phyloP scores from a whole-genome alignment of 352 stramenopile species.

The Peronosclerospora sorghi region DNA sequence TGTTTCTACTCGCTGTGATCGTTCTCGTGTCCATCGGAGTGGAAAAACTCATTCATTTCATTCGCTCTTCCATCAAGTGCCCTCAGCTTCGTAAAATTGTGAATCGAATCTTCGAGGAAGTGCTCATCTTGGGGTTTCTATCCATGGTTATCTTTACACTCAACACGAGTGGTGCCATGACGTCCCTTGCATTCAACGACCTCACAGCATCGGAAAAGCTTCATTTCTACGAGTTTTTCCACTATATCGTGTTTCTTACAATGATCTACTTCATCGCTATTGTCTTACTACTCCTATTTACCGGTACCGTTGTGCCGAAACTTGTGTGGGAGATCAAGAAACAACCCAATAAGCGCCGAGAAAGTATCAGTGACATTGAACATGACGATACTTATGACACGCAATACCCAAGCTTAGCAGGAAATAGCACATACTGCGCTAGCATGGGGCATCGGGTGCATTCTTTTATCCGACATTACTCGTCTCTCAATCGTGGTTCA shows the following conservation, averaged over 20 bases:
- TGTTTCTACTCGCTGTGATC: constrained; percentile 72
- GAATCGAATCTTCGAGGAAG: constrained; percentile 79
- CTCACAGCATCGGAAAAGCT: constrained; percentile 55
- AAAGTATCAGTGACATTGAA: constrained; percentile 20
- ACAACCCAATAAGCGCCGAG: constrained; percentile 11
- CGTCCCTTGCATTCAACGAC: constrained; percentile 31
- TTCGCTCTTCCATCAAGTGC: constrained; percentile 50
- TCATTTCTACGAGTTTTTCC: constrained; percentile 86
- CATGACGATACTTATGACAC: constrained; percentile 16
- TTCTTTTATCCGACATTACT: constrained; percentile 18
- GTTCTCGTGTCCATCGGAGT: constrained; percentile 59
- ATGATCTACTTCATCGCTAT: constrained; percentile 87
- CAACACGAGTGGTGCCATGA: constrained; percentile 68
- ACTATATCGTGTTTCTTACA: constrained; percentile 84
- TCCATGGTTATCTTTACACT: constrained; percentile 84
- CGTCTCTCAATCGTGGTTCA: constrained; percentile 11
- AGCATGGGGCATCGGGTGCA: constrained; percentile 14
- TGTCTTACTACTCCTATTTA: constrained; percentile 70
- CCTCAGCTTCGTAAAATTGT: constrained; percentile 76
- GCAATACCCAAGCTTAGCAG: constrained; percentile 2
- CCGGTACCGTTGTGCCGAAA: constrained; percentile 74
- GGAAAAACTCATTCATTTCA: constrained; percentile 37
- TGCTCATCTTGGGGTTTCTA: constrained; percentile 84
- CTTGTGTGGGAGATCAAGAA: constrained; percentile 57
- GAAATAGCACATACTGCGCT: constrained; percentile 14